Base-by-base conservation (phyloP, 192 early-diverging fungal species). In the Chytriomyces hyalinus region DNA sequence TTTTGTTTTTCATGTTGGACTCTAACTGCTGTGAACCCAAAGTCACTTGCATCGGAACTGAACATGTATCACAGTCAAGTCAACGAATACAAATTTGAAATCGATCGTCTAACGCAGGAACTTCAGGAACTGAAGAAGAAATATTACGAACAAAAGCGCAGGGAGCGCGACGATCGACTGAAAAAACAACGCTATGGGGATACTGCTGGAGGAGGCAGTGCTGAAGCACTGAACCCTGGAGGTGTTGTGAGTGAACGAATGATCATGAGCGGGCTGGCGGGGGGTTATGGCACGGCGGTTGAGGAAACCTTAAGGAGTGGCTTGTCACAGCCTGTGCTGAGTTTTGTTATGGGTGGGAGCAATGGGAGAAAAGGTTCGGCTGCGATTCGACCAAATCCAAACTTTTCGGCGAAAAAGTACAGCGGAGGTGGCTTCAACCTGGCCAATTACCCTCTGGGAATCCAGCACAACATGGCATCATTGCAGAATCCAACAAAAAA, bases 61-160 rank as follows among this genome's bases (percentile, higher is more conserved):
- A 90, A 89, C 81, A 90, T 89, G 89, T 89, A 89, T 61, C 87
- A 89, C 63, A 84, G 87, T 28, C 89, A 90, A 85, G 83, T 85
- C 5, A 88, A 87, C 68, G 87, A 90, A 66, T 87, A 87, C 81
- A 89, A 89, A 74, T 86, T 86, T 67, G 87, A 90, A 67, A 88
- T 90, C 51, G 87, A 88, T 61, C 68, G 81, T 8, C 79, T 90
- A 36, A 87, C 84, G 26, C 80, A 83, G 8, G 86, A 89, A 65
- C 67, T 87, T 59, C 87, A 89, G 65, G 86, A 86, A n/a, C 57
- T 87, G 20, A 90, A 89, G 75, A 87, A 84, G 46, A 89, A 89
- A 70, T 89, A 85, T 73, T 90, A 84, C 75, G 81, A 84, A 48
- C 68, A 68, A 10, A 77, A 82, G 44, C 78, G 79, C 63, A 75